These are phyloP conservation scores for Cupressus sempervirens DNA, from an alignment of 75 land plant species.

Conservation along the genomic window DNA sequence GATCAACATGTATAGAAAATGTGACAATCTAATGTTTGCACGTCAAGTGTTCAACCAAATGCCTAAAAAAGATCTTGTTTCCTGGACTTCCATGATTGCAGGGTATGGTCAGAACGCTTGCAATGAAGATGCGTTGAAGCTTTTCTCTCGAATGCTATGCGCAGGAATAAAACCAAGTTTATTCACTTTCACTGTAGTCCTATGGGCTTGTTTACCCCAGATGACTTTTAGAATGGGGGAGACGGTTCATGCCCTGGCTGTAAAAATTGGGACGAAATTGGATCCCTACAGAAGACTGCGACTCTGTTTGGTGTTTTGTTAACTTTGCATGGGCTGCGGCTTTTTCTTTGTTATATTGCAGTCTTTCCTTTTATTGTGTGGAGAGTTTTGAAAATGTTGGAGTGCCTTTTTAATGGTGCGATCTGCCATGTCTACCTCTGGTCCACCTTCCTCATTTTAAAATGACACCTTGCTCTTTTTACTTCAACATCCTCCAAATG, in stretches of 20 bases:
- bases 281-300: too few species aligned
- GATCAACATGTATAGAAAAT: constrained; percentile 44
- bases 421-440: too few species aligned
- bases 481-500: too few species aligned
- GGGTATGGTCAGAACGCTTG: constrained; percentile 3
- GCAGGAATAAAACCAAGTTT: background rate
- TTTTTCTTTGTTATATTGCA: too few species aligned
- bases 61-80: constrained; percentile 12
- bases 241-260: constrained; percentile 8
- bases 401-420: too few species aligned
- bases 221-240: background rate
- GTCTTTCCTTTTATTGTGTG: too few species aligned
- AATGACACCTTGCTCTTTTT: too few species aligned
- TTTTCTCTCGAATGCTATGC: constrained; percentile 5
- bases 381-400: too few species aligned
- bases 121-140: constrained; percentile 9
- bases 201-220: background rate
- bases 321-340: too few species aligned
- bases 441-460: too few species aligned
- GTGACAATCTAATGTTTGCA: constrained; percentile 21
- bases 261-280: constrained; percentile 6
- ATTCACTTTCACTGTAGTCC: constrained; percentile 1
- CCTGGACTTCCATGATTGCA: constrained; percentile 26
- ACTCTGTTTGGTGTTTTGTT: too few species aligned
- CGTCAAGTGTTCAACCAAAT: constrained; percentile 39